phyloP scores from a whole-genome alignment of 2,329 filamentous ascomycete species.

The Lasiodiplodia gonubiensis region DNA sequence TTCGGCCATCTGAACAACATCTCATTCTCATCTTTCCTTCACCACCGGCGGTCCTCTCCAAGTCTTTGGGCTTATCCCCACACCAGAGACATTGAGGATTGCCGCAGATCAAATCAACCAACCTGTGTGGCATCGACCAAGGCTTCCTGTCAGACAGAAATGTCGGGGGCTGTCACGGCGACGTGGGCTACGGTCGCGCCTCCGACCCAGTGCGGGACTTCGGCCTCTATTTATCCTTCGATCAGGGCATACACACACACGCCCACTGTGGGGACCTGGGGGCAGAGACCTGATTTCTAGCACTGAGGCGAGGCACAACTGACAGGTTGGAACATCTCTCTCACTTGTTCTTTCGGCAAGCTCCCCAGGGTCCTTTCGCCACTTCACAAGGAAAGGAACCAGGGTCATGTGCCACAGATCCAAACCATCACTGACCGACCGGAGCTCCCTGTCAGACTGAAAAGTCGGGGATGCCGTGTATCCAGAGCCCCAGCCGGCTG shows the following conservation, averaged over 20 bases:
- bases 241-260: no score
- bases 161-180: neutral
- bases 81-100: neutral
- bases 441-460: neutral
- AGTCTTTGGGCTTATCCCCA: neutral
- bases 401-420: neutral
- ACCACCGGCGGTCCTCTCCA: neutral
- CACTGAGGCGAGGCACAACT: neutral
- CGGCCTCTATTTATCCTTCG: neutral
- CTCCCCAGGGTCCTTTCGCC: neutral
- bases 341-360: neutral
- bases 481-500: no score
- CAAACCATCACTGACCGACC: neutral
- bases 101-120: neutral
- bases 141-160: conserved; percentile 1
- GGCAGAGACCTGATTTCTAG: neutral
- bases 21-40: neutral
- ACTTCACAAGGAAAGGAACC: neutral
- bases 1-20: neutral
- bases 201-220: neutral
- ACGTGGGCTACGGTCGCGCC: neutral
- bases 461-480: neutral
- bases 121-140: neutral
- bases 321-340: neutral
- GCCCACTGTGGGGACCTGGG: neutral